A percentile compares a stretch with the other conserved stretches of the same genome.
phyloP scores from a whole-genome alignment of 2,329 filamentous ascomycete species.

The Penicillium brasilianum region DNA sequence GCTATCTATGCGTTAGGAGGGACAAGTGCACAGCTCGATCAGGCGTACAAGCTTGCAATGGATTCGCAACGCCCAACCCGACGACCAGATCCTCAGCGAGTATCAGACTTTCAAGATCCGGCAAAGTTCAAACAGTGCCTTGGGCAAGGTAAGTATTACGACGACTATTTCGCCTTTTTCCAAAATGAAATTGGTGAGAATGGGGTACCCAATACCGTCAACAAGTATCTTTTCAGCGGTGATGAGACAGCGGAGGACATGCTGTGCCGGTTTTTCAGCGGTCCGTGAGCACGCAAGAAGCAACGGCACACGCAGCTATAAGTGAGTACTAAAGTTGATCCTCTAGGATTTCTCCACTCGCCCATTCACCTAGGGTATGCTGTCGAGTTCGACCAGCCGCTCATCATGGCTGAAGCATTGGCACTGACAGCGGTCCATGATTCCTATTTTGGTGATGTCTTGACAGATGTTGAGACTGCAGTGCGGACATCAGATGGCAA shows the following conservation, averaged over 20 bases:
- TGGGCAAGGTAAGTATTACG: conserved; percentile 20
- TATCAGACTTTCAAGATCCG: conserved; percentile 15
- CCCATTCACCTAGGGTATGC: conserved; percentile 26
- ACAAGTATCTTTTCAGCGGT: conserved; percentile 32
- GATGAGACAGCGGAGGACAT: conserved; percentile 30
- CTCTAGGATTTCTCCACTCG: conserved; percentile 22
- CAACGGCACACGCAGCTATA: not conserved
- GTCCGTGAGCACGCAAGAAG: conserved; percentile 4
- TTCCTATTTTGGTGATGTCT: conserved; percentile 15
- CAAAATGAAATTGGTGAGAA: conserved; percentile 26
- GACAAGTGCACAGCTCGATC: conserved; percentile 24
- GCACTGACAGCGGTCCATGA: conserved; percentile 23
- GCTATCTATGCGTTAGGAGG: conserved; percentile 31
- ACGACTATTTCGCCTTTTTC: conserved; percentile 32
- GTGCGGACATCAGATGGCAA: not conserved
- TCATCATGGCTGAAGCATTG: conserved; percentile 22
- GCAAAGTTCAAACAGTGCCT: conserved; percentile 14
- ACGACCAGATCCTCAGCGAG: conserved; percentile 11
- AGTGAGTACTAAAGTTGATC: not conserved
- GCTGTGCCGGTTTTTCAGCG: conserved; percentile 25
- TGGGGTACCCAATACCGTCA: conserved; percentile 24
- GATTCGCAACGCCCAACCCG: conserved; percentile 25
- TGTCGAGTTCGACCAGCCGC: conserved; percentile 24
- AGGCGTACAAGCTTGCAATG: conserved; percentile 26
- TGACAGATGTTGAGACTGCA: conserved; percentile 12